These are phyloP conservation scores for Hortiboletus flavorubellus DNA, from an alignment of 768 basidiomycete species.

Conservation along the genomic window DNA sequence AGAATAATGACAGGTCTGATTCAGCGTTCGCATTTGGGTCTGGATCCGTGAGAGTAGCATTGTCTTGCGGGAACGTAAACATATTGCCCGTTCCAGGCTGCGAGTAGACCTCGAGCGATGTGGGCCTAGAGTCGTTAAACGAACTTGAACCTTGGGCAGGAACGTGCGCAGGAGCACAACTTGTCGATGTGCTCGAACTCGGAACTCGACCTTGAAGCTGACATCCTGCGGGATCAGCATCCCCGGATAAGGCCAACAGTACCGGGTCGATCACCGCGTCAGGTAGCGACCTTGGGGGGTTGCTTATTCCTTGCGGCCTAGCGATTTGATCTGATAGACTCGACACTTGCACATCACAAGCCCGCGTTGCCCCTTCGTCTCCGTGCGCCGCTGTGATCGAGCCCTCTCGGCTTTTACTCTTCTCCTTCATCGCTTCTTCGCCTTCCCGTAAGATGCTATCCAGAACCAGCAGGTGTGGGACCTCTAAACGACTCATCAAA, in stretches of 20 bases:
- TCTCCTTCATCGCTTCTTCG: constrained; percentile 19
- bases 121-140: neutral
- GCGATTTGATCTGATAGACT: neutral
- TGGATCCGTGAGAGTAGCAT: neutral
- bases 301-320: neutral
- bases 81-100: neutral
- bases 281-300: neutral
- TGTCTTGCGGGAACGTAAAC: neutral
- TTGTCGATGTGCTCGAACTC: neutral
- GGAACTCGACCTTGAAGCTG: neutral
- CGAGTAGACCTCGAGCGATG: neutral
- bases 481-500: constrained; percentile 29
- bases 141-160: neutral
- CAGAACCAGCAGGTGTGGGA: constrained; percentile 31
- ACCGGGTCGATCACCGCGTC: constrained; percentile 31
- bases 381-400: neutral
- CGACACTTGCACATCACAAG: neutral
- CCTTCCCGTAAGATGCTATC: constrained; percentile 35
- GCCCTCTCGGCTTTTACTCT: constrained; percentile 10
- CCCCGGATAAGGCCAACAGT: constrained; percentile 26
- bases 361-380: constrained; percentile 2
- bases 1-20: constrained; percentile 31
- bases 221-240: neutral
- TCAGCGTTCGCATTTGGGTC: neutral
- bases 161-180: neutral